Percentiles rank a stretch among this genome's conserved stretches.
phyloP scores from a whole-genome alignment of 306 rosid species.

The Cucumis melo region DNA sequence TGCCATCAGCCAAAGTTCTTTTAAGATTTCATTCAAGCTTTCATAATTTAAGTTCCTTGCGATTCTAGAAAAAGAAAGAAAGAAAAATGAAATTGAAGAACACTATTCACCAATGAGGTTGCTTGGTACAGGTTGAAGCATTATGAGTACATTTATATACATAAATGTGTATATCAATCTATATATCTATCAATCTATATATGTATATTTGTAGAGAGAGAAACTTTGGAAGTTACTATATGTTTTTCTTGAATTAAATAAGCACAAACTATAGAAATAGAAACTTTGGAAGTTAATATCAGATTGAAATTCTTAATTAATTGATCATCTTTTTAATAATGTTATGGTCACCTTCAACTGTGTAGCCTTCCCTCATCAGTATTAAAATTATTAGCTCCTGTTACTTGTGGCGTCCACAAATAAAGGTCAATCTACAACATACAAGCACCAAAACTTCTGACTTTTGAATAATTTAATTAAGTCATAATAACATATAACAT shows the following conservation, averaged over 20 bases:
- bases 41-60: neutral
- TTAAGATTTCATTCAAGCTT: neutral
- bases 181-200: no score
- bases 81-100: neutral
- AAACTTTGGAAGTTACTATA: no score
- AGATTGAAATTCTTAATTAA: neutral
- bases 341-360: neutral
- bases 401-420: neutral
- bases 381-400: neutral
- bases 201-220: no score
- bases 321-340: neutral
- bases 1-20: neutral
- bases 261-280: neutral
- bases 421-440: neutral
- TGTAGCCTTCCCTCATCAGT: neutral
- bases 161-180: no score
- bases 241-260: neutral
- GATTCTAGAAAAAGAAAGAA: neutral
- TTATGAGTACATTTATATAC: no score
- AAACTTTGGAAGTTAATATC: neutral
- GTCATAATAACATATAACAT: neutral
- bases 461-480: constrained; percentile 1
- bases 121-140: neutral
- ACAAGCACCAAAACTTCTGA: neutral
- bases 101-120: neutral